Conservation (phyloP, 192 early-diverging fungal species). For the Pecoramyces ruminantium region DNA sequence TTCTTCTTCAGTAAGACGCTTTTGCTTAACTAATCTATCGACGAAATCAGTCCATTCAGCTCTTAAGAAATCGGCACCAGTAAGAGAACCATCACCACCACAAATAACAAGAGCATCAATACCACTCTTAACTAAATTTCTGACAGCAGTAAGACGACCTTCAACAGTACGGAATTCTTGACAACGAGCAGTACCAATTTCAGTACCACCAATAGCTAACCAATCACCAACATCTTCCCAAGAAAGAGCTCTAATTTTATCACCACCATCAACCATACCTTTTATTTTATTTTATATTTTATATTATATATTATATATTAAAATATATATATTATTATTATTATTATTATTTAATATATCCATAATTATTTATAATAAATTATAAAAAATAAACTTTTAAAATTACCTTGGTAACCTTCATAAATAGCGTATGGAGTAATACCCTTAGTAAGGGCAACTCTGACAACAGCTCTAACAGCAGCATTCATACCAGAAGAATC, state of each 20-base stretch:
- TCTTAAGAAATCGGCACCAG: slow-evolving; percentile 81
- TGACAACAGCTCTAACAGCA: slow-evolving; percentile 74
- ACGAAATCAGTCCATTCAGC: slow-evolving; percentile 78
- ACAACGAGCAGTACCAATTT: slow-evolving; percentile 88
- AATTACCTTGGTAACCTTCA: slow-evolving; percentile 75
- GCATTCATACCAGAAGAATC: slow-evolving; percentile 98
- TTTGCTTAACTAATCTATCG: slow-evolving; percentile 46
- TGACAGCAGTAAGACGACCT: slow-evolving; percentile 65
- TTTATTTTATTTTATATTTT: no score
- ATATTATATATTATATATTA: no score
- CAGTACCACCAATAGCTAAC: slow-evolving; percentile 72
- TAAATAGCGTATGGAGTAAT: slow-evolving; percentile 80
- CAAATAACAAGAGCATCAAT: slow-evolving; percentile 91
- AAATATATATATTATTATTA: background rate
- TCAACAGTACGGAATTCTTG: slow-evolving; percentile 63
- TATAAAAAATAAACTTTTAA: background rate
- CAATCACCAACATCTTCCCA: slow-evolving; percentile 90
- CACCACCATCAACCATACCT: slow-evolving; percentile 84
- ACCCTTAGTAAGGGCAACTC: slow-evolving; percentile 62
- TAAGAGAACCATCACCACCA: slow-evolving; percentile 93
- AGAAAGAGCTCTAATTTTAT: slow-evolving; percentile 59
- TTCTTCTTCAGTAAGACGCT: slow-evolving; percentile 36
- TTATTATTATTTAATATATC: no score
- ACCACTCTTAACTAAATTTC: slow-evolving; percentile 73
- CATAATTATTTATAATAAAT: no score